Base-by-base conservation (phyloP, 2,329 filamentous ascomycete genomes). In the Colletotrichum sp. region DNA sequence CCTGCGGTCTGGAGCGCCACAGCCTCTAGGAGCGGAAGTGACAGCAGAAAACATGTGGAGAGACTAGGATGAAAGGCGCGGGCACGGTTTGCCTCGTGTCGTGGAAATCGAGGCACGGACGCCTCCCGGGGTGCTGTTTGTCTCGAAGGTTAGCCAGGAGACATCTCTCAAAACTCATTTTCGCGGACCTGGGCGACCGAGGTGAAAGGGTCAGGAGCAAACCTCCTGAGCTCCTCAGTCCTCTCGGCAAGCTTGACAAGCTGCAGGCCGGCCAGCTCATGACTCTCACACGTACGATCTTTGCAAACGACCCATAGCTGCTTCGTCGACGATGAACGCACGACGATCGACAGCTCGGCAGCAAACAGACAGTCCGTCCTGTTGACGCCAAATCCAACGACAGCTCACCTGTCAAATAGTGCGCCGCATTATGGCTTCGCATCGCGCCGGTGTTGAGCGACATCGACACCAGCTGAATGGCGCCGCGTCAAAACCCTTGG, bases 41-140 rank as follows among this genome's bases (percentile, higher is more conserved):
- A 72, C 24, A 73, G 59, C 32, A 68, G 63, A 68, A 73, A 68
- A 59, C 39, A 64, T 59, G 73, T 73, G 62, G 64, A 73, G 73
- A 44, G 73, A 36, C 63, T 39, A 64, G 72, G 62, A 75, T 75
- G 60, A 71, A 60, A 71, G 60, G 62, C 71, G 62, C 49, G 49
- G 68, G 36, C 52, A 44, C 34, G 62, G 34, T 71, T 52, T 62
- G 72, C 59, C 60, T 62, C 72, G 68, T 71, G 72, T 71, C 63
- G 21, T 70, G 24, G n/a, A 36, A 28, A 67, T 36, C 24, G 68
- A 49, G 55, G 60, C 68, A 67, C 68, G 63, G 63, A 39, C 68
- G 36, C 52, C 59, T 44, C 28, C 57, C 16, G 32, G 44, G n/a
- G n/a, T 36, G 44, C 8, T 68, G 44, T 68, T 57, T 69, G 52